Evolutionary conservation across 2,329 filamentous ascomycete genomes (phyloP).

Genomic region (Fusarium drepaniforme): DNA sequence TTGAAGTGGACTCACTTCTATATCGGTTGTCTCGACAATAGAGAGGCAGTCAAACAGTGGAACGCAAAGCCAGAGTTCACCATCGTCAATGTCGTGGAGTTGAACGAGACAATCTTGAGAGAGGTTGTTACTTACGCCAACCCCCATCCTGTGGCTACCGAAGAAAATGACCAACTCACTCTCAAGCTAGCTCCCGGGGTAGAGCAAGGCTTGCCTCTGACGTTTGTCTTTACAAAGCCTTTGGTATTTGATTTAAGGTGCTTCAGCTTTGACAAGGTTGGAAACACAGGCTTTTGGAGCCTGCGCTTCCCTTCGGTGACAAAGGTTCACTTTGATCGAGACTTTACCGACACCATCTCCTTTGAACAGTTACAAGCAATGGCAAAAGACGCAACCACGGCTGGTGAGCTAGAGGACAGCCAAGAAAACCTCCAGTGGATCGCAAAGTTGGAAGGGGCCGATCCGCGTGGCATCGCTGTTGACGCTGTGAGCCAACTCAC

Average conservation of each 20-base stretch:
- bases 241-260: slow-evolving; percentile 85
- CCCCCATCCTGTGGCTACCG: slow-evolving; percentile 54
- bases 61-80: slow-evolving; percentile 70
- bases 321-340: slow-evolving; percentile 83
- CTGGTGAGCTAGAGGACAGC: slow-evolving; percentile 64
- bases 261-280: slow-evolving; percentile 80
- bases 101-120: slow-evolving; percentile 64
- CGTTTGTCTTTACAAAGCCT: slow-evolving; percentile 74
- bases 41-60: slow-evolving; percentile 65
- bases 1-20: slow-evolving; percentile 85
- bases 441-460: slow-evolving; percentile 67
- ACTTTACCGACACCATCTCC: slow-evolving; percentile 74
- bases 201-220: slow-evolving; percentile 56
- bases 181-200: slow-evolving; percentile 62
- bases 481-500: slow-evolving; percentile 62
- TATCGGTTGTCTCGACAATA: slow-evolving; percentile 81
- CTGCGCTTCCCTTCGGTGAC: slow-evolving; percentile 81
- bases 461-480: slow-evolving; percentile 57
- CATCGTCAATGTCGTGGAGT: slow-evolving; percentile 73
- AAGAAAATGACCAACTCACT: slow-evolving; percentile 55
- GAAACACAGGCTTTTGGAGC: slow-evolving; percentile 77
- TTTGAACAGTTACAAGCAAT: slow-evolving; percentile 78
- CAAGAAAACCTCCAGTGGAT: slow-evolving; percentile 74
- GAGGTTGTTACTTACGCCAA: slow-evolving; percentile 62
- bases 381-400: slow-evolving; percentile 67